phyloP scores from a whole-genome alignment of 306 rosid species.

The Vicia sativa region DNA sequence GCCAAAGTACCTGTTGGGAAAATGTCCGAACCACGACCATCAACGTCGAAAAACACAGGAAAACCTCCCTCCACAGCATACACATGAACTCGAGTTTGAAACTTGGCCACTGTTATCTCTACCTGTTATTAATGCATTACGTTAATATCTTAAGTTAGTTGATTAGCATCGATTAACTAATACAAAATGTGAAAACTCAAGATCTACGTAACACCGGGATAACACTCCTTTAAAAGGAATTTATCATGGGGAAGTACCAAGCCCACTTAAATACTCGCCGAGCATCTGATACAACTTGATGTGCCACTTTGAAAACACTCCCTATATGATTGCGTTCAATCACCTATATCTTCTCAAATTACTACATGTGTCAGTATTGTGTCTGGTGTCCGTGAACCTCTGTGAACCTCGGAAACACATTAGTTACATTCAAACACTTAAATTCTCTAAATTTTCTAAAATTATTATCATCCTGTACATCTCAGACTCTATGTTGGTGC shows the following conservation, averaged over 20 bases:
- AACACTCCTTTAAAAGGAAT: not conserved
- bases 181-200: not conserved
- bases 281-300: not conserved
- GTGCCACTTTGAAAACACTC: not conserved
- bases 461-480: too few relatives aligned
- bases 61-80: conserved; percentile 76
- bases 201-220: not conserved
- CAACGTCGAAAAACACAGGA: conserved; percentile 79
- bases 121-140: conserved; percentile 45
- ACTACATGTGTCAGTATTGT: not conserved
- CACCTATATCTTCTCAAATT: not conserved
- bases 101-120: conserved; percentile 74
- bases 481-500: too few relatives aligned
- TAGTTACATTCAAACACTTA: not conserved
- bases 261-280: not conserved
- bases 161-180: not conserved
- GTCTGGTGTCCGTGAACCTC: not conserved
- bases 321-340: not conserved
- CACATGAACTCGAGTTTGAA: conserved; percentile 77
- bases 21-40: conserved; percentile 82
- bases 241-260: not conserved
- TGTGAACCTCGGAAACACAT: too few relatives aligned
- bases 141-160: not conserved
- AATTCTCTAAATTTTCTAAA: not conserved
- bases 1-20: conserved; percentile 65